phyloP scores from a whole-genome alignment of 345 rosid genomes.

The Rhodomyrtus tomentosa region DNA sequence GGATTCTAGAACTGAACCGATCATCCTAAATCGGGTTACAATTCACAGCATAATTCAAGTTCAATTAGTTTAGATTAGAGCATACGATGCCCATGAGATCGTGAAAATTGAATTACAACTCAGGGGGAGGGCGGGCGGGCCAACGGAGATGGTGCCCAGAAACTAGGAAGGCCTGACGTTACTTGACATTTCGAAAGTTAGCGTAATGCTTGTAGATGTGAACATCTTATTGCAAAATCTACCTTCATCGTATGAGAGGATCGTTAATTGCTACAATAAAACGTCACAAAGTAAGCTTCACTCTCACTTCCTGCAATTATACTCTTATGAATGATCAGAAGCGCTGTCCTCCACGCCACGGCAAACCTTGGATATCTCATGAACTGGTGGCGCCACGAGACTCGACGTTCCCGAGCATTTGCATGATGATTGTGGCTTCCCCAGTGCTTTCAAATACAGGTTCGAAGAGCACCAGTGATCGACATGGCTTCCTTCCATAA shows the following conservation, averaged over 20 bases:
- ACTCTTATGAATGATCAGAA: not conserved
- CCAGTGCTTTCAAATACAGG: not conserved
- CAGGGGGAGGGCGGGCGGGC: no score
- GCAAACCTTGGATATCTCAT: not conserved
- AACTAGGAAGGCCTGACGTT: no score
- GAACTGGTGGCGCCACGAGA: not conserved
- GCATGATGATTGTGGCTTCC: not conserved
- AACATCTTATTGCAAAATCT: not conserved
- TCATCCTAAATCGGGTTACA: not conserved
- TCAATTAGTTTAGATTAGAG: not conserved
- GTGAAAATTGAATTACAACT: no score
- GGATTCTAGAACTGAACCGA: not conserved
- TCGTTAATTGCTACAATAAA: not conserved
- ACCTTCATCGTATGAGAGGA: not conserved
- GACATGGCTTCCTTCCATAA: not conserved
- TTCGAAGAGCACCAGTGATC: not conserved
- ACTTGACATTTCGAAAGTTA: not conserved
- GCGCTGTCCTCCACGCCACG: not conserved
- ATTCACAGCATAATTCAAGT: not conserved
- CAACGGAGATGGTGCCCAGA: no score
- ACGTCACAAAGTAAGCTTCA: not conserved
- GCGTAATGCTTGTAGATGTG: not conserved
- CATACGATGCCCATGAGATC: no score
- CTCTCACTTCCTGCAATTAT: not conserved
- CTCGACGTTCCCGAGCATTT: not conserved